These are phyloP conservation scores for Colletotrichum theobromicola DNA, from an alignment of 2,329 filamentous ascomycete genomes.

Conservation along the genomic window DNA sequence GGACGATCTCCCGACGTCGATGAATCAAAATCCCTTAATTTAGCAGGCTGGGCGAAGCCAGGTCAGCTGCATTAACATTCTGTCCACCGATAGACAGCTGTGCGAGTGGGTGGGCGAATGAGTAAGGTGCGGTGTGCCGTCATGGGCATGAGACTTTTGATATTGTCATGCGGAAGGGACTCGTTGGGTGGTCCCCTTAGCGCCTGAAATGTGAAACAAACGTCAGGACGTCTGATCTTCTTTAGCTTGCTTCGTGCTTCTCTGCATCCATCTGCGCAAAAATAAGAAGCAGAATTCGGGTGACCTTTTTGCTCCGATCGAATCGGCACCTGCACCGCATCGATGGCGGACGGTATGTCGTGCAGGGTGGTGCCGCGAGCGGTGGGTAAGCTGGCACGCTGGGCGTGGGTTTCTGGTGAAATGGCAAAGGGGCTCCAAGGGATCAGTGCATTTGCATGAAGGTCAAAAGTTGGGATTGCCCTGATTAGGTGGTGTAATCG, in stretches of 20 bases:
- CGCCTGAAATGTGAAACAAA: not conserved
- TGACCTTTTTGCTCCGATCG: not conserved
- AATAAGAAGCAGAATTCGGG: not conserved
- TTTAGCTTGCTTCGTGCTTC: not conserved
- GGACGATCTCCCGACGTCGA: not conserved
- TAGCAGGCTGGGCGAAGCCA: not conserved
- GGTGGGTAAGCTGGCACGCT: not conserved
- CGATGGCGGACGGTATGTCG: not conserved
- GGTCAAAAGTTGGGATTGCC: conserved; percentile 13
- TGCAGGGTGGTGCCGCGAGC: not conserved
- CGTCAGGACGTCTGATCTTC: not conserved
- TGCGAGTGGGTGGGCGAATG: not conserved
- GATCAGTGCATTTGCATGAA: conserved; percentile 19
- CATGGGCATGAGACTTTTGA: not conserved
- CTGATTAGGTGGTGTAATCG: not conserved
- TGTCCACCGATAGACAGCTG: not conserved
- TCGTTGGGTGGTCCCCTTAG: not conserved
- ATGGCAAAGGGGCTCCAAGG: not conserved
- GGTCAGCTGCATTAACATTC: not conserved
- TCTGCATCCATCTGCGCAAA: not conserved
- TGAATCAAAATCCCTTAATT: not conserved
- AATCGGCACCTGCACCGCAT: not conserved
- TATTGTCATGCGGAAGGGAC: conserved; percentile 2
- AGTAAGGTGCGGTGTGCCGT: not conserved
- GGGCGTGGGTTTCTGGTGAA: not conserved